Conservation (phyloP, 1,284 basidiomycete species). For the Fistulinella cinereoalba region DNA sequence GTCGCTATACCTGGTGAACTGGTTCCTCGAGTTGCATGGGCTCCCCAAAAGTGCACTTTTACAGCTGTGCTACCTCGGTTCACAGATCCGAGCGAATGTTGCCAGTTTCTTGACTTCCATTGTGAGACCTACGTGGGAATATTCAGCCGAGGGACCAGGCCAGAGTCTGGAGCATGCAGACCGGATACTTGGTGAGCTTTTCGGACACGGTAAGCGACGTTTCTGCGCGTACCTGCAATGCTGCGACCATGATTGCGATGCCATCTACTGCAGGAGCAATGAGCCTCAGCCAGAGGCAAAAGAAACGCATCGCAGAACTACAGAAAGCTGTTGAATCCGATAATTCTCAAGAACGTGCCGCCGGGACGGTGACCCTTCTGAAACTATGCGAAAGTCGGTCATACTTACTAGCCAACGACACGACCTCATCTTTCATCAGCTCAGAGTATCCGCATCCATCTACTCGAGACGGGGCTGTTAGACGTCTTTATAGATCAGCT, state of each 20-base stretch:
- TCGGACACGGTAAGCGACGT: slow-evolving; percentile 17
- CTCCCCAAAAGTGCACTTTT: too few species aligned
- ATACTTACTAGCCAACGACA: not conserved
- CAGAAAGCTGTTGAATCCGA: slow-evolving; percentile 1
- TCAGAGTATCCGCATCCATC: not conserved
- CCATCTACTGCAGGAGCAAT: slow-evolving; percentile 6
- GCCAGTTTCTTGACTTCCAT: too few species aligned
- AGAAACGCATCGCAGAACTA: slow-evolving; percentile 11
- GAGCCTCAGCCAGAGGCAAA: not conserved
- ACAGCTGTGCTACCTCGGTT: too few species aligned
- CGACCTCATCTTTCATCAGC: slow-evolving; percentile 6
- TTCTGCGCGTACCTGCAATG: too few species aligned
- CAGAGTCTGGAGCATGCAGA: too few species aligned
- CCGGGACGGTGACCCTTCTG: slow-evolving; percentile 23
- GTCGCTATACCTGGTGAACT: too few species aligned
- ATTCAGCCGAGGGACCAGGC: too few species aligned
- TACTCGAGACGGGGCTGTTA: slow-evolving; percentile 2
- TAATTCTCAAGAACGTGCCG: slow-evolving; percentile 12
- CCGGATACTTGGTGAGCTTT: slow-evolving; percentile 12
- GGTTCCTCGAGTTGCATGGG: too few species aligned
- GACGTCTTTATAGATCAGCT: slow-evolving; percentile 10
- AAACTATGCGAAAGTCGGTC: slow-evolving; percentile 10
- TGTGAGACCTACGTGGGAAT: too few species aligned
- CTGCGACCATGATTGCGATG: not conserved
- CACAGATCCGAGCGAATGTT: too few species aligned